Base-by-base conservation (phyloP, 2,329 filamentous ascomycete genomes). In the Apiospora kogelbergensis region DNA sequence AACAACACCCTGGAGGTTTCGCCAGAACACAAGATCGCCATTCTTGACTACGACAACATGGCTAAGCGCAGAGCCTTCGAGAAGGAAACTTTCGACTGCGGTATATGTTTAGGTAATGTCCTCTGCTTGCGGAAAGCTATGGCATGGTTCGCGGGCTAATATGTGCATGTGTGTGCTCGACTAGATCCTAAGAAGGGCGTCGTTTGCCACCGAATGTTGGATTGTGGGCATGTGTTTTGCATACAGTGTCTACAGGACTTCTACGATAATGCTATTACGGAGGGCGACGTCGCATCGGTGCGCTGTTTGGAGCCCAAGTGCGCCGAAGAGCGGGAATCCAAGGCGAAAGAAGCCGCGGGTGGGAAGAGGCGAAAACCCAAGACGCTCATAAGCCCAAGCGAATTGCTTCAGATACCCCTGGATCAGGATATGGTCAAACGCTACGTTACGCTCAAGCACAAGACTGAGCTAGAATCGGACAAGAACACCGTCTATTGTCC, bases 401-500 rank as follows among this genome's bases (percentile, higher is more conserved):
- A 98, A 80, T 86, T 98, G 53, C 83, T 94, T 5, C 90, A 93
- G 75, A 93, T 95, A 60, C 91, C 91, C 0, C 81, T 95, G 1
- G 84, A 89, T 2, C 87, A 91, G 69, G 89, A 92, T 20, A 87
- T 86, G 42, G 94, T 98, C 2, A 91, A 93, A 76, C 91, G 96
- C 68, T 99, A 97, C 78, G 93, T 97, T 5, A 90, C 90, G 45
- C 86, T 98, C 70, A 98, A 96, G 81, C 93, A 97, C 76, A 98
- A 98, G 82, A 93, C 92, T 72, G 92, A 94, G 78, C 88, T 98
- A 2, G 96, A 98, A 79, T 91, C 93, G 0, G 95, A 98, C 80
- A 97, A 95, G 76, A 91, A 90, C 69, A 98, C 95, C 0, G 88
- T 98, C 42, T 98, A 97, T 79, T 99, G 96, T 76, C 96, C 96